These are phyloP conservation scores for Eucommia ulmoides DNA, from an alignment of 257 asterid species.

Conservation along the genomic window DNA sequence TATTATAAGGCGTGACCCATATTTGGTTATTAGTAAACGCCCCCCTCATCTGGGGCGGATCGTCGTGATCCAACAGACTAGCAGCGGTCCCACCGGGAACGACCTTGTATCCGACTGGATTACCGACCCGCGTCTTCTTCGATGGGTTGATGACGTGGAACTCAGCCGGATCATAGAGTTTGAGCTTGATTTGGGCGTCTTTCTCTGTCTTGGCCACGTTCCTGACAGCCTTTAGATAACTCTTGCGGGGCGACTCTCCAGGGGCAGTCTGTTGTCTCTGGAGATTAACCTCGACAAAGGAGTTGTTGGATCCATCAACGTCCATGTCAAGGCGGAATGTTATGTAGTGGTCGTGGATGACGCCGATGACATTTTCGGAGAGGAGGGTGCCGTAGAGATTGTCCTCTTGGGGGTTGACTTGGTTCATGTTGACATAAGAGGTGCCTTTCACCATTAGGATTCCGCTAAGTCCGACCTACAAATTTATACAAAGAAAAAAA, in stretches of 20 bases:
- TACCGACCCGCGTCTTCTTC: constrained; percentile 60
- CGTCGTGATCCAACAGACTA: constrained; percentile 70
- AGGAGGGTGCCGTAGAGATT: constrained; percentile 75
- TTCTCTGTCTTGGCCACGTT: constrained; percentile 75
- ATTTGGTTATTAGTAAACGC: constrained; percentile 83
- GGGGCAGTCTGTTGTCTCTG: constrained; percentile 41
- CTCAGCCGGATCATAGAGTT: constrained; percentile 66
- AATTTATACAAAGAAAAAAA: too few relatives aligned
- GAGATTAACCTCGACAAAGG: constrained; percentile 80
- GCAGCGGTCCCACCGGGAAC: constrained; percentile 90
- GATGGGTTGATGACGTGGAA: constrained; percentile 74
- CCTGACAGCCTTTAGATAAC: constrained; percentile 68
- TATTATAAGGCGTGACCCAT: constrained; percentile 85
- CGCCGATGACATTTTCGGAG: constrained; percentile 76
- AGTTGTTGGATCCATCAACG: constrained; percentile 57
- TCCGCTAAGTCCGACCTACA: constrained; percentile 79
- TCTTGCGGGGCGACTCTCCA: constrained; percentile 59
- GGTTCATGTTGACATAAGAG: constrained; percentile 51
- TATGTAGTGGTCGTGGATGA: constrained; percentile 83
- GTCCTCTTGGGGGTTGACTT: constrained; percentile 55
- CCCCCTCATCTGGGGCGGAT: constrained; percentile 76
- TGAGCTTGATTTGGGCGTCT: constrained; percentile 75
- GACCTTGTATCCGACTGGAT: constrained; percentile 76
- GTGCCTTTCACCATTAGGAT: constrained; percentile 95
- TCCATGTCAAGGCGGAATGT: constrained; percentile 92